These are phyloP conservation scores for Hydrangea macrophylla DNA, from an alignment of 148 eudicot genomes.

Conservation along the genomic window DNA sequence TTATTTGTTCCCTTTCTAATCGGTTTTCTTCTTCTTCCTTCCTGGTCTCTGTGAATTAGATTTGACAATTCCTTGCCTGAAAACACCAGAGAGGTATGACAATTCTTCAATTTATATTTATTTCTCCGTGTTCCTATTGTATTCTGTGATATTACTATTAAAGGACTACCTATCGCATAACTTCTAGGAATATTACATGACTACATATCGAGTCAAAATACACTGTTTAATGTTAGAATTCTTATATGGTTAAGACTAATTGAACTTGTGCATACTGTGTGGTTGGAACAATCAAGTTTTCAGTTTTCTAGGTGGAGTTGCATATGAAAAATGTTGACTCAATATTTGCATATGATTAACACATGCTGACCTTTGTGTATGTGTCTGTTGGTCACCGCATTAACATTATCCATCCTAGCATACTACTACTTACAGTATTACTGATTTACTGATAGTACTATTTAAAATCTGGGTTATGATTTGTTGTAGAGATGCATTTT, in stretches of 20 bases:
- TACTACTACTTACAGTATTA: too few species aligned
- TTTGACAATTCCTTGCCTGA: slow-evolving; percentile 76
- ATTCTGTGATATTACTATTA: background rate
- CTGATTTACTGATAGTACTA: too few species aligned
- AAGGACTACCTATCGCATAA: too few species aligned
- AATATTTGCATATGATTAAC: background rate
- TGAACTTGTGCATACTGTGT: background rate
- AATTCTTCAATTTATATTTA: slow-evolving; percentile 4
- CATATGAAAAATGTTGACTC: background rate
- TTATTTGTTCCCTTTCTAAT: background rate
- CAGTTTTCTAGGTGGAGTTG: background rate
- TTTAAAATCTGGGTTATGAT: background rate
- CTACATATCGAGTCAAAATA: background rate
- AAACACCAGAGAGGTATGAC: slow-evolving; percentile 87
- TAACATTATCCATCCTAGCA: too few species aligned
- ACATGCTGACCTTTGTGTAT: too few species aligned
- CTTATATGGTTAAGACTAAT: background rate
- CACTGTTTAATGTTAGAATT: background rate
- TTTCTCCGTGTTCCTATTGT: background rate
- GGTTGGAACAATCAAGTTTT: background rate
- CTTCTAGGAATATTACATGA: background rate
- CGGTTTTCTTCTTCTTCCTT: background rate
- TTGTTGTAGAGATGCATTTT: background rate
- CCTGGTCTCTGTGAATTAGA: slow-evolving; percentile 29
- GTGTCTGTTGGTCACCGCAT: too few species aligned